Evolutionary conservation across 2,329 filamentous ascomycete species (phyloP).

Genomic region (Keithomyces neogunnii): DNA sequence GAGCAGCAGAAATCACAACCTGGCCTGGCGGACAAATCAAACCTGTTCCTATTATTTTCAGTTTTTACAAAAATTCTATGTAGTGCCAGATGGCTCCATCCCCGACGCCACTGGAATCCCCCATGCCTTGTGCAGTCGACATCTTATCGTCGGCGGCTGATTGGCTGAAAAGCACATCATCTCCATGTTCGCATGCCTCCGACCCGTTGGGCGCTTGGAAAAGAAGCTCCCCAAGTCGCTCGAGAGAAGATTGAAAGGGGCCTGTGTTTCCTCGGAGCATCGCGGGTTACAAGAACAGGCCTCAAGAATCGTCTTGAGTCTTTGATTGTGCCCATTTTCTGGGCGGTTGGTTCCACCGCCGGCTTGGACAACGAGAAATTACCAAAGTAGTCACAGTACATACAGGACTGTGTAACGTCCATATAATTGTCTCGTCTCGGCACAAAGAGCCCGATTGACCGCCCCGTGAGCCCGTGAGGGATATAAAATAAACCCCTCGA

Average conservation of each 20-base stretch:
- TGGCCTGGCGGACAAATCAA: too few species aligned
- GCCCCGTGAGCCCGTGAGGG: background rate
- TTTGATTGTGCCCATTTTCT: background rate
- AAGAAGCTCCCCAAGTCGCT: background rate
- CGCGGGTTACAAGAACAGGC: background rate
- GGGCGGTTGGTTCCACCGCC: background rate
- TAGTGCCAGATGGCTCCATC: background rate
- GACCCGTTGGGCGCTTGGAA: too few species aligned
- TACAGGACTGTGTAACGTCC: background rate
- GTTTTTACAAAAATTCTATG: background rate
- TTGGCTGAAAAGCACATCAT: background rate
- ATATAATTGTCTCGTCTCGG: background rate
- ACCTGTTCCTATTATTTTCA: background rate
- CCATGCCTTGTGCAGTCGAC: background rate
- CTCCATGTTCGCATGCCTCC: background rate
- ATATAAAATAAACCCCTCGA: background rate
- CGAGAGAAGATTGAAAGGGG: background rate
- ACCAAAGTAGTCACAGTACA: too few species aligned
- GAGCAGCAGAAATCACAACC: too few species aligned
- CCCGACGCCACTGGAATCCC: background rate
- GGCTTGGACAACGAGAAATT: too few species aligned
- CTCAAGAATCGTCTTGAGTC: background rate
- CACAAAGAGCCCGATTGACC: background rate
- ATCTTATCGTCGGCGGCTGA: background rate
- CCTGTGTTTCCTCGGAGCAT: background rate